Evolutionary conservation across 768 basidiomycete genomes (phyloP), one percentile per base, ranked within the genome.

Genomic region (Leccinum pellstonianum): DNA sequence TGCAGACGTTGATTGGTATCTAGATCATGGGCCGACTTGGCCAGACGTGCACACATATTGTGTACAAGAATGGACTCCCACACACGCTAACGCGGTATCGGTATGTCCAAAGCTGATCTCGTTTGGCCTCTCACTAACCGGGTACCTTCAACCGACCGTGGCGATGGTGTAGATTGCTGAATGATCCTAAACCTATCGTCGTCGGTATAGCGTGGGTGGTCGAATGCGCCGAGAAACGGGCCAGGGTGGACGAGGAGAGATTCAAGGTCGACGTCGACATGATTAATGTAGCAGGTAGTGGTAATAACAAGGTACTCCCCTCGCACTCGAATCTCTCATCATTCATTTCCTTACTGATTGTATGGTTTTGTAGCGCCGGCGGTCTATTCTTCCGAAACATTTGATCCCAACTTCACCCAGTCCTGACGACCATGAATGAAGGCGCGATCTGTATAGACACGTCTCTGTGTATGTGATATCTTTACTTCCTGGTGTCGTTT

Each of bases 301-400:
- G 21, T 21, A 21, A 21, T 21, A 21, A 21, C 21, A 21, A 21
- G 21, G 21, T 21, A 21, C 21, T 21, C 21, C 21, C 21, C 21
- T 21, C 21, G 21, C 21, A 21, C 21, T 21, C 21, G 1, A 21
- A 2, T 21, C 21, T 21, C 21, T 21, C 21, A 21, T 21, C 7
- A 2, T 12, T 3, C 12, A 51, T 49, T n/a, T 33, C 51, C n/a
- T 25, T 1, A 48, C 43, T 60, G 25, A 54, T 38, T 25, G 0
- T 59, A 21, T 25, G 25, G 25, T 25, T 25, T 25, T 25, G 25
- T 64, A 91, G 88, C 86, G 87, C 23, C 86, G 89, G 21, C 83
- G 86, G 52, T 89, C 91, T 4, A 85, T 88, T 80, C 72, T 91
- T 49, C 88, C 90, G 0, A 87, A 83, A 63, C 72, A 83, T 25